Conservation (phyloP, 768 basidiomycete genomes). For the Serendipita vermifera region DNA sequence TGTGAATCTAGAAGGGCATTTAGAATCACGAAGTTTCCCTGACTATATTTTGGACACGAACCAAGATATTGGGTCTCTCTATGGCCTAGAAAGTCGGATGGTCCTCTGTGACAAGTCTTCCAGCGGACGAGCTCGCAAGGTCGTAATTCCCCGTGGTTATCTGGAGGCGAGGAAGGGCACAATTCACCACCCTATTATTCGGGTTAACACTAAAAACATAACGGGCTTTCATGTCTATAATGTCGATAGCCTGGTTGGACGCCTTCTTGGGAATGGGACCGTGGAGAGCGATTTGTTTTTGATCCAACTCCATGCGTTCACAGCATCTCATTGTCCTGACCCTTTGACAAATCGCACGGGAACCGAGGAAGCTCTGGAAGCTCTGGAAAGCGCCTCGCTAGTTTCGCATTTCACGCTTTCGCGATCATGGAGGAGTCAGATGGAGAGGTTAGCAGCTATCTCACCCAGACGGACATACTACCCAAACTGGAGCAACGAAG, state of each 20-base stretch:
- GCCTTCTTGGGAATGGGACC: constrained; percentile 20
- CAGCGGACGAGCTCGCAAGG: constrained; percentile 21
- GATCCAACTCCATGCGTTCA: constrained; percentile 35
- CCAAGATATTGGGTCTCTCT: constrained; percentile 33
- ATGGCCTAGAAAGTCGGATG: constrained; percentile 31
- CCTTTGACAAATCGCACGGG: constrained; percentile 33
- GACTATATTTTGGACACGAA: constrained; percentile 26
- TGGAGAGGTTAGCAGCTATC: constrained; percentile 25
- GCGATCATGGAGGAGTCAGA: constrained; percentile 21
- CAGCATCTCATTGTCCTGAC: constrained; percentile 30
- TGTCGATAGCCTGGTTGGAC: constrained; percentile 23
- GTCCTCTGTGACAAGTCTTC: no score
- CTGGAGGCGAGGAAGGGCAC: constrained; percentile 16
- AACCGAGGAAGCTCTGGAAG: constrained; percentile 30
- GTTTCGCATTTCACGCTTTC: constrained; percentile 30
- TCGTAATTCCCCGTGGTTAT: constrained; percentile 31
- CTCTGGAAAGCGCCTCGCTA: constrained; percentile 27
- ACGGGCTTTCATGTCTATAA: constrained; percentile 22
- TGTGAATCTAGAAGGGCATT: constrained; percentile 19
- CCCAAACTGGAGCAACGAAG: constrained; percentile 25
- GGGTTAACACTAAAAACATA: constrained; percentile 15
- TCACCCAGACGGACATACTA: constrained; percentile 29
- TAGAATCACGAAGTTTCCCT: constrained; percentile 14
- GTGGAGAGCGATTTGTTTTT: constrained; percentile 25
- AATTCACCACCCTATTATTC: constrained; percentile 15